A percentile compares a stretch with the other conserved stretches of the same genome.
Conservation (phyloP, 805 yeast species). For the Candida methanosorbosa region DNA sequence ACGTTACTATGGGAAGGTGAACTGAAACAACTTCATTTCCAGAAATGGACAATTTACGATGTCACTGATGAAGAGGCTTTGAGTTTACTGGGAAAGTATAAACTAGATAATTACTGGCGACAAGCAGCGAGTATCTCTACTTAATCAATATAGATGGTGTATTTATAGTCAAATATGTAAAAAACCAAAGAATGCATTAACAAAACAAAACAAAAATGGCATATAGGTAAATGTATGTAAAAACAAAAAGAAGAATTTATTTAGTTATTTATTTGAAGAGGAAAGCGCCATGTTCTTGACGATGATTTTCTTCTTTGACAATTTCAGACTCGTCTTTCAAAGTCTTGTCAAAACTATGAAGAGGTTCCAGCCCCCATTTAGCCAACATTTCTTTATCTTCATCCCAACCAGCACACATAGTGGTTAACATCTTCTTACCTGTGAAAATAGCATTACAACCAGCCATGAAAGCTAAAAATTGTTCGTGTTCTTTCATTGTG, state of each 20-base stretch:
- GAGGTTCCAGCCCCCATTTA: conserved; percentile 49
- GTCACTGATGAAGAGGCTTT: conserved; percentile 43
- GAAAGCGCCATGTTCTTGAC: not conserved
- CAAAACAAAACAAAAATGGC: no score
- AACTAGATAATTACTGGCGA: conserved; percentile 53
- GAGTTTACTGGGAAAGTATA: conserved; percentile 39
- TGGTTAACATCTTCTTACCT: conserved; percentile 74
- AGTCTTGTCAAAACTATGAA: conserved; percentile 5
- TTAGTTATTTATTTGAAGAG: not conserved
- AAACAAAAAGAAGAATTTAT: not conserved
- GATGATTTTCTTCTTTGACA: not conserved
- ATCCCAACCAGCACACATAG: conserved; percentile 80
- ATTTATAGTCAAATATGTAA: no score
- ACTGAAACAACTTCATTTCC: conserved; percentile 42
- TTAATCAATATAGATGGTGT: not conserved
- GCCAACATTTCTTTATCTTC: conserved; percentile 62
- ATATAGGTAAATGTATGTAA: not conserved
- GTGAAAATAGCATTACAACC: conserved; percentile 80
- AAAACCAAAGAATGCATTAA: no score
- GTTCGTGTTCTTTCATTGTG: conserved; percentile 73
- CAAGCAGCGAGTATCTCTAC: conserved; percentile 22
- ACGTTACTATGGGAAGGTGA: conserved; percentile 66
- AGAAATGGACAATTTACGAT: conserved; percentile 59
- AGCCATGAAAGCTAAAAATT: conserved; percentile 64
- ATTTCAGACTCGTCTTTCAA: no score